A percentile compares a stretch with the other conserved stretches of the same genome.
Evolutionary conservation across 176 grass and related monocot genomes (phyloP).

Genomic region (Carex scoparia): DNA sequence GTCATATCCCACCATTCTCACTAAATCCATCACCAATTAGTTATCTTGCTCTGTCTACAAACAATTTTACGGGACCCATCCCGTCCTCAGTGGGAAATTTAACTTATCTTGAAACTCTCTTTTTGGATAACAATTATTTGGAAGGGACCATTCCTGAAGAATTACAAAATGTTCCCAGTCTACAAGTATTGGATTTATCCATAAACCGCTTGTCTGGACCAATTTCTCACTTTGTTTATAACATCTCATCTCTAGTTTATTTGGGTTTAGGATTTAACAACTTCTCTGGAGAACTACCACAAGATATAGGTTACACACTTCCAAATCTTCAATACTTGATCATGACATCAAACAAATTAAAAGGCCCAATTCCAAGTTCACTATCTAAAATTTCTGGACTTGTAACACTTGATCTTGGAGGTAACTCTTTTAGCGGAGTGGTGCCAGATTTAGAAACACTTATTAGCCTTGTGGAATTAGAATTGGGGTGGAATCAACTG

Average conservation of each 20-base stretch:
- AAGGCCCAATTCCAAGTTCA: constrained; percentile 28
- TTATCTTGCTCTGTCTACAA: constrained; percentile 21
- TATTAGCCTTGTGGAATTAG: neutral
- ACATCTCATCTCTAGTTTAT: constrained; percentile 32
- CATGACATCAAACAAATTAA: constrained; percentile 22
- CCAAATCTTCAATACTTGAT: constrained; percentile 30
- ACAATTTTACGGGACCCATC: constrained; percentile 35
- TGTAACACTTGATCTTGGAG: constrained; percentile 13
- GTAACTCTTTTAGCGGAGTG: constrained; percentile 23
- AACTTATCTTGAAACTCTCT: constrained; percentile 20
- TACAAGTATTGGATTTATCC: constrained; percentile 25
- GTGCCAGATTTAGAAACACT: constrained; percentile 34
- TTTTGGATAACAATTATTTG: constrained; percentile 27
- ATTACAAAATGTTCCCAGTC: constrained; percentile 7
- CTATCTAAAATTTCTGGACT: constrained; percentile 35
- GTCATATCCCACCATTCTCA: constrained; percentile 29
- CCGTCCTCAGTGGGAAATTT: constrained; percentile 39
- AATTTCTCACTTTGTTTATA: constrained; percentile 28
- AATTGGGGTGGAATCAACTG: constrained; percentile 33
- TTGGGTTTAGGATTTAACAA: constrained; percentile 34
- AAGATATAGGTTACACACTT: constrained; percentile 36
- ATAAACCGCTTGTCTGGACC: constrained; percentile 34
- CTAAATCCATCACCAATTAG: constrained; percentile 2
- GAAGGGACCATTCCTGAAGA: constrained; percentile 46
- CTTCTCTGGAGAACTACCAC: constrained; percentile 26